Conservation (phyloP, 108 stramenopile genomes). For the Nitzschia sp. region DNA sequence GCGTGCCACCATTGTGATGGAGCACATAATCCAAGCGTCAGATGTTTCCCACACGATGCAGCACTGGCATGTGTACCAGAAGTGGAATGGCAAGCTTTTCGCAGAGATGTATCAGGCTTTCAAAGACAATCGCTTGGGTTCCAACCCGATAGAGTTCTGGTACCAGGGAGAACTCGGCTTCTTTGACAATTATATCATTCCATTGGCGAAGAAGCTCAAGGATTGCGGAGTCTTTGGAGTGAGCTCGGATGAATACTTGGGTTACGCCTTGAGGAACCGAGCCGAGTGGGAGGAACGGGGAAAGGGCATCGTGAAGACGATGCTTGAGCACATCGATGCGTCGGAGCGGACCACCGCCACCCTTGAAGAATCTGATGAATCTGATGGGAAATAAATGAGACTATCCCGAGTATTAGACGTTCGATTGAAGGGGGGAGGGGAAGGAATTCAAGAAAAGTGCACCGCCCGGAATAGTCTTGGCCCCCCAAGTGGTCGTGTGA, state of each 20-base stretch:
- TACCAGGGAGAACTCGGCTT: slow-evolving; percentile 65
- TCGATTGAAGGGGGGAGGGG: not conserved
- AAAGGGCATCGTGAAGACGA: slow-evolving; percentile 16
- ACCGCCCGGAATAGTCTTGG: too few relatives aligned
- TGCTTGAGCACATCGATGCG: not conserved
- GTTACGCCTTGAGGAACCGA: slow-evolving; percentile 26
- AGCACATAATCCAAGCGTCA: slow-evolving; percentile 56
- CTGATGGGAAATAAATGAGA: too few relatives aligned
- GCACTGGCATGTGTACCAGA: slow-evolving; percentile 52
- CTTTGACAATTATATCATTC: slow-evolving; percentile 62
- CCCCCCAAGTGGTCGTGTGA: too few relatives aligned
- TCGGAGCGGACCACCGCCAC: too few relatives aligned
- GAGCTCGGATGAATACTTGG: slow-evolving; percentile 42
- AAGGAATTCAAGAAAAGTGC: not conserved
- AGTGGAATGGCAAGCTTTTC: slow-evolving; percentile 62
- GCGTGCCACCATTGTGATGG: slow-evolving; percentile 48
- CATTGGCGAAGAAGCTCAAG: slow-evolving; percentile 63
- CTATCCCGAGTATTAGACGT: too few relatives aligned
- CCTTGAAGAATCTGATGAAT: too few relatives aligned
- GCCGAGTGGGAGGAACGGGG: slow-evolving; percentile 32
- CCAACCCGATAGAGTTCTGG: slow-evolving; percentile 53
- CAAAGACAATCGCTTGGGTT: slow-evolving; percentile 35
- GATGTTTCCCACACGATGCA: slow-evolving; percentile 72
- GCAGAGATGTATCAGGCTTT: slow-evolving; percentile 53
- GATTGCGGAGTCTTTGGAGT: slow-evolving; percentile 61